These are phyloP conservation scores for Teunomyces cretensis DNA, from an alignment of 805 yeast genomes.

Conservation along the genomic window DNA sequence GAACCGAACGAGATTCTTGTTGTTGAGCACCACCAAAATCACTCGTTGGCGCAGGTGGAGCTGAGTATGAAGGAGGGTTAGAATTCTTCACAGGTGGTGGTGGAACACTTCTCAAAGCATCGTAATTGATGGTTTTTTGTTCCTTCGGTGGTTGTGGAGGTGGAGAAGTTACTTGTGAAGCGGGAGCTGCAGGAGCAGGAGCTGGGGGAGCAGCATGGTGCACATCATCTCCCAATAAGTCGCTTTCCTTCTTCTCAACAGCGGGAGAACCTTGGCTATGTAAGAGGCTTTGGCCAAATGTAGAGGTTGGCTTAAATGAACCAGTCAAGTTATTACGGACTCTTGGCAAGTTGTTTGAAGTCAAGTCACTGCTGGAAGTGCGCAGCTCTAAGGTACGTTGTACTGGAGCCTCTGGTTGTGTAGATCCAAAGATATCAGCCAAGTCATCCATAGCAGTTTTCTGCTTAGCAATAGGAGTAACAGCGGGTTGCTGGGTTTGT, in stretches of 20 bases:
- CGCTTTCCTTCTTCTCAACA: slow-evolving; percentile 20
- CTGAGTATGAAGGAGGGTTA: slow-evolving; percentile 17
- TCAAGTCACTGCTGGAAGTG: slow-evolving; percentile 35
- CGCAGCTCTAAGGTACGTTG: slow-evolving; percentile 19
- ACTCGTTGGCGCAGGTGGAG: slow-evolving; percentile 16
- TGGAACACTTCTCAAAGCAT: slow-evolving; percentile 50
- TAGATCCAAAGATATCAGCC: slow-evolving; percentile 46
- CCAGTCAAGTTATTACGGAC: slow-evolving; percentile 32
- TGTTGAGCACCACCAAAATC: not conserved
- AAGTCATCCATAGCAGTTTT: slow-evolving; percentile 65
- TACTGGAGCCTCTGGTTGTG: slow-evolving; percentile 14
- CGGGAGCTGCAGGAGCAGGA: slow-evolving; percentile 32
- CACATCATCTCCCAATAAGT: slow-evolving; percentile 38
- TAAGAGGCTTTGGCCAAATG: slow-evolving; percentile 76
- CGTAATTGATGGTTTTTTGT: slow-evolving; percentile 41
- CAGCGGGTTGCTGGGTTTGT: not conserved
- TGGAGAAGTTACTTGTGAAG: slow-evolving; percentile 8
- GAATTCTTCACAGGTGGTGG: slow-evolving; percentile 36
- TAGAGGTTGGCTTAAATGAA: slow-evolving; percentile 76
- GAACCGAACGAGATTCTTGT: not conserved
- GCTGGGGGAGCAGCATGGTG: slow-evolving; percentile 10
- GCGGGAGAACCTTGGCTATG: slow-evolving; percentile 20
- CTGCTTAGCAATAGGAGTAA: slow-evolving; percentile 23
- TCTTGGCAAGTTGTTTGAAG: slow-evolving; percentile 29
- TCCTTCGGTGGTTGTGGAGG: slow-evolving; percentile 11